Evolutionary conservation across 257 asterid genomes (phyloP), one percentile per base, ranked within the genome.

Genomic region (Oldenlandia corymbosa): DNA sequence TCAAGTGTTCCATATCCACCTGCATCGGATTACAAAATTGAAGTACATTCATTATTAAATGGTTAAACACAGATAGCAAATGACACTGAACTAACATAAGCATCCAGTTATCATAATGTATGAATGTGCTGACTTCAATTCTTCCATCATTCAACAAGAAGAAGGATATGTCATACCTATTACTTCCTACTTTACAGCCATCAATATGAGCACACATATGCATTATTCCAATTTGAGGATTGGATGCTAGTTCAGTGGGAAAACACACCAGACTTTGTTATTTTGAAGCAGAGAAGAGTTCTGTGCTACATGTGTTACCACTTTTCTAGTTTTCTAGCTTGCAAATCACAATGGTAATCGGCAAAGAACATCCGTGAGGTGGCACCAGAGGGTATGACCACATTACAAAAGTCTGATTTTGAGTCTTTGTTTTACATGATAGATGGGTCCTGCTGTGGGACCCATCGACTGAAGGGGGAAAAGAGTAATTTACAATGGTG

Each of bases 1-100:
- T 91, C 98, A 50, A 91, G 83, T 31, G 98, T 91, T 62, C 98
- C 98, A 86, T 91, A 91, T 55, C 98, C 98, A 72, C 98, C 98
- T 91, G 82, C 45, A 69, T 46, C n/a, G n/a, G n/a, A n/a, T n/a
- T n/a, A n/a, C n/a, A n/a, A n/a, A n/a, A n/a, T n/a, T n/a, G n/a
- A n/a, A n/a, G n/a, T n/a, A n/a, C n/a, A n/a, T n/a, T n/a, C n/a
- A n/a, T n/a, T n/a, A n/a, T n/a, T n/a, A n/a, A n/a, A n/a, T n/a
- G n/a, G n/a, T n/a, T n/a, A n/a, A n/a, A n/a, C n/a, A n/a, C n/a
- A n/a, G n/a, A n/a, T n/a, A n/a, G n/a, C n/a, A n/a, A n/a, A n/a
- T 34, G 39, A 4, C 43, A 39, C 7, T 3, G 1, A 34, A 7
- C 5, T 31, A 24, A 41, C 20, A 45, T 43, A 34, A 13, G 28